Evolutionary conservation across 176 grass and related monocot genomes (phyloP), one percentile per base, ranked within the genome.

Genomic region (Rhynchospora tenuis): DNA sequence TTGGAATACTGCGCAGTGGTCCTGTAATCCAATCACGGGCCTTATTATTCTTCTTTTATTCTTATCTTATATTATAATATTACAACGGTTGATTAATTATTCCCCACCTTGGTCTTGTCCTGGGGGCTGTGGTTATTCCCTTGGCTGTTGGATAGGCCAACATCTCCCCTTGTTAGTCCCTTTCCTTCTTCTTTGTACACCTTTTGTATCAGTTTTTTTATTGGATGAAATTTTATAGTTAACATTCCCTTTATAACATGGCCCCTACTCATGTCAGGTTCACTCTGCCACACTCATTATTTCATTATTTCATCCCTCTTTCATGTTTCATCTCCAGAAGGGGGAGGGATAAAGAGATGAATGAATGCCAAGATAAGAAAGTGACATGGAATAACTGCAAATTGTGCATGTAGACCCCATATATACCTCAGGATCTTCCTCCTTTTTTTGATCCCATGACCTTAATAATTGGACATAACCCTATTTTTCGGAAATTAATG

Each of bases 331-430:
- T 77, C 26, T 55, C 50, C 73, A 56, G 11, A 29, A 6, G 15
- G 55, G 73, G 6, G 72, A 15, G 50, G 24, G 67, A 19, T 15
- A 46, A 29, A 29, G 26, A 42, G 16, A 61, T 55, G 54, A 56
- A 68, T 82, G 59, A 82, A 67, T 82, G 44, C 42, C 15, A 67
- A 82, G 20, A 82, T 54, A 82, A 65, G 80, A 82, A 82, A 82
- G 80, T 64, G 80, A 82, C 80, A 82, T 82, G 80, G 80, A 82
- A 82, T 82, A 60, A 68, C 80, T 50, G 61, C 80, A 82, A 65
- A 50, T 65, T 82, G 79, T 82, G 61, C 59, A 67, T 68, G 80
- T 82, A 65, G 61, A 82, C 80, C 80, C 80, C 56, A 64, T 46
- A 63, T 81, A 63, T 82, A 82, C 80, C 80, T 82, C 67, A 61